Base-by-base conservation (phyloP, 2,329 filamentous ascomycete genomes). In the Cercospora beticola region DNA sequence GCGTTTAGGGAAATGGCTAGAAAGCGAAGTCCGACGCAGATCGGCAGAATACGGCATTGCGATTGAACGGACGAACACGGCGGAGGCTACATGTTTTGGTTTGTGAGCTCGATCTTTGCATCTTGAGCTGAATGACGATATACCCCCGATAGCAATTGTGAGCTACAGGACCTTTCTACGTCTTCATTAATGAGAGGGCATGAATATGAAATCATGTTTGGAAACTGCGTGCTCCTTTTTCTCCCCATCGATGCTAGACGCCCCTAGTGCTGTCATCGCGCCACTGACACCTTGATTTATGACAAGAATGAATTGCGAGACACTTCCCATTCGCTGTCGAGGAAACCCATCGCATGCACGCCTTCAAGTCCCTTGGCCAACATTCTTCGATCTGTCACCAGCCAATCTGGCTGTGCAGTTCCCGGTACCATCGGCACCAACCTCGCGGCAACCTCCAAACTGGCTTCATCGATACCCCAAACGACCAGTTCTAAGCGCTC, bases 321-420 rank as follows among this genome's bases (percentile, higher is more conserved):
- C 56, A 86, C 79, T 56, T 82, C 76, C 87, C 87, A 88, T n/a
- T 76, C 70, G 68, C 79, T 79, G 72, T 87, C 84, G 70, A 88
- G 84, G 76, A 86, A 87, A 0, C 86, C 86, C 78, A 87, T 80
- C 2, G 85, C 85, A 66, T 85, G 74, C 5, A 82, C 80, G 5
- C 86, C 86, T 54, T 82, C 84, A 56, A 83, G 76, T 0, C 86
- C 86, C 70, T 82, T 82, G 83, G 83, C 86, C 66, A 80, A 79
- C 74, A 83, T 83, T 26, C 76, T 79, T 63, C 78, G 73, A 54
- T 82, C 80, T 30, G 85, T 72, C 2, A 88, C 75, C 4, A 88
- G 79, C 72, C 87, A 88, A 71, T 88, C 86, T 12, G 87, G 86
- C 71, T 87, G 85, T 0, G 86, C 86, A 60, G 83, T 83, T 8